phyloP scores from a whole-genome alignment of 768 basidiomycete species.

The Amanita fuliginea region DNA sequence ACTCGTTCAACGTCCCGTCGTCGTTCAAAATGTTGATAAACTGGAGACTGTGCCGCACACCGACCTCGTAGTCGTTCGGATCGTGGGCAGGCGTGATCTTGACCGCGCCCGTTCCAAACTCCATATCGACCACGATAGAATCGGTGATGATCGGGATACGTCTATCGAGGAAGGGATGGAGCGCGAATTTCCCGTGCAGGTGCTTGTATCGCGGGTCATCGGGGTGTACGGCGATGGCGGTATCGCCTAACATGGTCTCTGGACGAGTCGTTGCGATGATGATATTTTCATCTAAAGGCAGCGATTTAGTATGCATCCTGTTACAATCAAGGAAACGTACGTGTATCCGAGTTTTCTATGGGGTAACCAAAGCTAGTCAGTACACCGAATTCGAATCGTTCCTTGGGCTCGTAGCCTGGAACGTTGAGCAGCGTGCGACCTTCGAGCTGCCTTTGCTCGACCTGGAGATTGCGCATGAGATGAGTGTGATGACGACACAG shows the following conservation, averaged over 20 bases:
- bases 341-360: constrained; percentile 69
- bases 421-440: constrained; percentile 83
- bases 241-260: constrained; percentile 98
- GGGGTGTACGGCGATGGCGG: constrained; percentile 93
- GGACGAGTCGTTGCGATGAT: constrained; percentile 96
- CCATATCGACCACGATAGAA: constrained; percentile 83
- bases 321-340: constrained; percentile 9
- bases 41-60: constrained; percentile 72
- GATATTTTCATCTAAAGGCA: constrained; percentile 68
- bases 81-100: constrained; percentile 99
- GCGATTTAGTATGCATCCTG: background rate
- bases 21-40: constrained; percentile 96
- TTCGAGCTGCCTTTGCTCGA: constrained; percentile 83
- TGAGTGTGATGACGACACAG: background rate
- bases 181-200: constrained; percentile 85
- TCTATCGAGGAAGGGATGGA: constrained; percentile 82
- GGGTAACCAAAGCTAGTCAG: constrained; percentile 94
- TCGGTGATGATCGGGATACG: constrained; percentile 85
- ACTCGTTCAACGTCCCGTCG: constrained; percentile 90
- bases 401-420: constrained; percentile 92
- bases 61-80: constrained; percentile 94
- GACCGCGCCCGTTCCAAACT: constrained; percentile 95
- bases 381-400: constrained; percentile 94
- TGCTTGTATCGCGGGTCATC: constrained; percentile 91
- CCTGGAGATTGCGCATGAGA: constrained; percentile 28